Evolutionary conservation across 2,329 filamentous ascomycete species (phyloP), one percentile per base, ranked within the genome.

Genomic region (Ceratocystis alfenasii): DNA sequence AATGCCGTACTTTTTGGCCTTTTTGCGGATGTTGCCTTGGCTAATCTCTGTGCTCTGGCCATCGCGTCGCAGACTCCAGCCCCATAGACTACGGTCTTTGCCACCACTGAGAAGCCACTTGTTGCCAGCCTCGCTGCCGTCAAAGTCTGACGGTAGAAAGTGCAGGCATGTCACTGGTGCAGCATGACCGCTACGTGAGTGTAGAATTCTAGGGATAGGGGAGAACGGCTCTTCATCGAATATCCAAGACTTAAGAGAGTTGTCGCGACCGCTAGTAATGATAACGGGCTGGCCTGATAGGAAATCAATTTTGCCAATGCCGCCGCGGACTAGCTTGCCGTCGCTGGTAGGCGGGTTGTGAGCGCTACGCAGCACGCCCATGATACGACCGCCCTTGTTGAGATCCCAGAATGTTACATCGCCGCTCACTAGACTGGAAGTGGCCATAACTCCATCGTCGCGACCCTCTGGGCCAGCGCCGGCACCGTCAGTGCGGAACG

Each of bases 391-490:
- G 17, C 91, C 91, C 46, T 88, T 82, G 73, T 96, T 96, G 66
- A 99, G 80, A 74, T 99, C 94, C 94, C 94, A 99, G 69, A 99
- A 87, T 0, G 90, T 95, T 57, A 99, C 83, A 74, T 99, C 94
- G 44, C 94, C 93, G 68, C 83, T 92, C 3, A 83, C 80, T 30
- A 80, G 79, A 25, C 89, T 91, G 7, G 90, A 86, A 0, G 94
- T 97, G 6, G 93, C 93, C 91, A 99, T 96, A 65, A 96, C 90
- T 65, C 94, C 94, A 45, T 91, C 84, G 70, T 87, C 86, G 65
- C 86, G 84, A 0, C 93, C 92, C 75, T 96, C 90, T 44, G 90
- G 85, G 6, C 92, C 93, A 17, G 94, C 92, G 30, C 94, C 94
- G 65, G 89, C 78, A 5, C 89, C 89, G 72, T 99, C 94, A 0